Percentiles rank a stretch among this genome's conserved stretches.
Conservation (phyloP, 495 filamentous ascomycete species). For the Podospora conica region DNA sequence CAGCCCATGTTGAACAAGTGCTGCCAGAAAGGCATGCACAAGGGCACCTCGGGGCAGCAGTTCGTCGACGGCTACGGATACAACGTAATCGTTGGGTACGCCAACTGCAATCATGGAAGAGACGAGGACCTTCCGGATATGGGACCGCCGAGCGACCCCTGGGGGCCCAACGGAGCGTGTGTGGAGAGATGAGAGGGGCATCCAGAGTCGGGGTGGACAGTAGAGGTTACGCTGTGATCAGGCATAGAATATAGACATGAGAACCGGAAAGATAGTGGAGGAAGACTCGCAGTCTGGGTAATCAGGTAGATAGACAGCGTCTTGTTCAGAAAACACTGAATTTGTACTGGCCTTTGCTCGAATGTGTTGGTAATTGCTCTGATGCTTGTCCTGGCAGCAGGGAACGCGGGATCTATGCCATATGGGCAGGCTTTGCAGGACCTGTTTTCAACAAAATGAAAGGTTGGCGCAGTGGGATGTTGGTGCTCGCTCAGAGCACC, state of each 20-base stretch:
- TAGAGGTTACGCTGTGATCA: not conserved
- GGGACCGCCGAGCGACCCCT: not conserved
- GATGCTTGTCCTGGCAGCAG: too few relatives aligned
- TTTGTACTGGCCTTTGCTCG: too few relatives aligned
- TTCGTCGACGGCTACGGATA: not conserved
- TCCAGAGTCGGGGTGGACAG: not conserved
- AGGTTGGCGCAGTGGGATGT: not conserved
- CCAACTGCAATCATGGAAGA: not conserved
- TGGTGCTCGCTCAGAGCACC: not conserved
- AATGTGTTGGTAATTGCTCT: too few relatives aligned
- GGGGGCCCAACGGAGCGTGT: not conserved
- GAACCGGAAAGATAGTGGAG: too few relatives aligned
- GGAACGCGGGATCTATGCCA: too few relatives aligned
- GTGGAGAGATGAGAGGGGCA: not conserved
- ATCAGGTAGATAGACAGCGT: too few relatives aligned
- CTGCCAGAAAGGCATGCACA: not conserved
- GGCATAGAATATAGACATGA: too few relatives aligned
- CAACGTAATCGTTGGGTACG: not conserved
- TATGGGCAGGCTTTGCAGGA: not conserved
- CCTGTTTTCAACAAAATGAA: not conserved
- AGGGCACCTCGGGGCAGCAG: not conserved
- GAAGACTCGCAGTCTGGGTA: too few relatives aligned
- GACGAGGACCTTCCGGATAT: not conserved
- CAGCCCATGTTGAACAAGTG: not conserved
- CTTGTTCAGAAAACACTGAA: too few relatives aligned